Evolutionary conservation across 768 basidiomycete genomes (phyloP), one percentile per base, ranked within the genome.

Genomic region (Mycena rebaudengoi): DNA sequence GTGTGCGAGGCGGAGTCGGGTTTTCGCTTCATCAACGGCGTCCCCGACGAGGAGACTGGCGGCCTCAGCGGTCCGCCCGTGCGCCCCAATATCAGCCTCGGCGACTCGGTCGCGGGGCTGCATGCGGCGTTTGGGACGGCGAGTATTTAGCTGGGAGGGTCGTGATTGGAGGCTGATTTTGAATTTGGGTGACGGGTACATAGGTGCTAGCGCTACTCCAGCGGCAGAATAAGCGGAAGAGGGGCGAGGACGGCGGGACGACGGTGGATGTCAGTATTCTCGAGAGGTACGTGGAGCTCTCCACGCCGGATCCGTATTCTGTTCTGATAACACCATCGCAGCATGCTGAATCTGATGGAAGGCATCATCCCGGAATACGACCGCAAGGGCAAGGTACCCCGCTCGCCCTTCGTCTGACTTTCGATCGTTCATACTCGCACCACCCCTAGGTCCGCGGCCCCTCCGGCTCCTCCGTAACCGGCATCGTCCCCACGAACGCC

Each of bases 261-360:
- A 88, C 83, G 0, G 89, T 91, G n/a, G 90, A 91, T 70, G 90
- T 91, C 21, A 91, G 90, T 74, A 91, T 91, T 26, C 79, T 90
- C 64, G 89, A 91, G 70, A 91, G 90, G 90, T 84, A 48, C 43
- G 69, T n/a, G n/a, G n/a, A n/a, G n/a, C n/a, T n/a, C n/a, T n/a
- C n/a, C n/a, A n/a, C n/a, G n/a, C n/a, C n/a, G n/a, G n/a, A n/a
- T n/a, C n/a, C n/a, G n/a, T n/a, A n/a, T n/a, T n/a, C n/a, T n/a
- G n/a, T n/a, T n/a, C n/a, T n/a, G n/a, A n/a, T 16, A 21, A 51
- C 1, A 7, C 43, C 14, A n/a, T 20, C 13, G 20, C 58, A 91
- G 89, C 69, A 91, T 91, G 89, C 75, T 91, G 5, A 91, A 90
- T 69, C 75, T 90, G 48, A 91, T 91, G 90, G 90, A 91, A 69